Evolutionary conservation across 2,329 filamentous ascomycete species (phyloP).

Genomic region (Dissoconium aciculare): DNA sequence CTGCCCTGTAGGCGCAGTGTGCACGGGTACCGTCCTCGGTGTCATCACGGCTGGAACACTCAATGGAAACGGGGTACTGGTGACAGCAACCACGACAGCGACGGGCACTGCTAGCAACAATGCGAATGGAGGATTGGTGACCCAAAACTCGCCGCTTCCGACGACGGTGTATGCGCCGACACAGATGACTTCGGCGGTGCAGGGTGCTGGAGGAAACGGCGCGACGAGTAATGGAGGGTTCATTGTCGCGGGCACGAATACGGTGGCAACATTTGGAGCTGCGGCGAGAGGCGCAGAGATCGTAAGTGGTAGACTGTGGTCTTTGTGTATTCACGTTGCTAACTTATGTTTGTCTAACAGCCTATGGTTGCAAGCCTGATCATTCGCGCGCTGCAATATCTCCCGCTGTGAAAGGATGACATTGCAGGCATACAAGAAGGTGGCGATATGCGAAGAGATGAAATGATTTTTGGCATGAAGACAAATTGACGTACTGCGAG

Average conservation of each 20-base stretch:
- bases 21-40: conserved; percentile 39
- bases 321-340: neutral
- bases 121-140: conserved; percentile 9
- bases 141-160: conserved; percentile 12
- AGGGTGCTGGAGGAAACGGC: conserved; percentile 12
- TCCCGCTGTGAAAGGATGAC: neutral
- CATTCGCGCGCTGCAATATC: neutral
- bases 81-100: conserved; percentile 13
- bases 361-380: neutral
- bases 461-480: neutral
- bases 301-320: conserved; percentile 16
- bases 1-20: conserved; percentile 43
- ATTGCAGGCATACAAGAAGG: neutral
- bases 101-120: conserved; percentile 10
- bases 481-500: neutral
- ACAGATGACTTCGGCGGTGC: conserved; percentile 11
- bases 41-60: conserved; percentile 23
- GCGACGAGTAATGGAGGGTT: conserved; percentile 17
- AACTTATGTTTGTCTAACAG: neutral
- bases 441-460: neutral
- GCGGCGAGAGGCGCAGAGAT: conserved; percentile 16
- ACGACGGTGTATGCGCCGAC: conserved; percentile 6
- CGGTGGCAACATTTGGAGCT: conserved; percentile 21
- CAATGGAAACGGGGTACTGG: conserved; percentile 14
- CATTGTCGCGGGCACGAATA: conserved; percentile 19